Evolutionary conservation across 176 grass and related monocot genomes (phyloP), one percentile per base, ranked within the genome.

Genomic region (Typha latifolia): DNA sequence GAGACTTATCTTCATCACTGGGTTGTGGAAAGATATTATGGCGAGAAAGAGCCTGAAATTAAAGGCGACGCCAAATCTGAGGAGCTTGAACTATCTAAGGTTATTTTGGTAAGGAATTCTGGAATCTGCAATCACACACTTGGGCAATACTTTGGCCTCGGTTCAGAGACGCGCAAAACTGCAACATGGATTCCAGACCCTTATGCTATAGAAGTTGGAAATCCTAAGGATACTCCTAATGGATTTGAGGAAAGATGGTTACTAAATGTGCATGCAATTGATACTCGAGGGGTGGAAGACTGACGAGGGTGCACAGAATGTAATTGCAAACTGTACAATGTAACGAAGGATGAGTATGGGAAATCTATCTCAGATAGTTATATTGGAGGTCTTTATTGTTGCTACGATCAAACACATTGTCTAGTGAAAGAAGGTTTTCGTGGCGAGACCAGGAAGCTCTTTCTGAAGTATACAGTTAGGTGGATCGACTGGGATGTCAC

Each of bases 1-100:
- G 93, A 96, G 83, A 86, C 88, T 4, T 96, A 96, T 59, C 80
- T 96, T 47, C 93, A 96, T 70, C 92, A 96, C 71, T 96, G 92
- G 92, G 12, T 84, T n/a, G 69, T 84, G 19, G 69, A 50, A 2
- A 82, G 85, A 69, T 91, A 84, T 53, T 80, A 74, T 7, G 79
- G 64, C 21, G 0, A 37, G 0, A 70, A 51, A 32, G 70, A 49
- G 16, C n/a, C 0, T 48, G 34, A 37, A 37, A 8, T 34, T 34
- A 34, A 37, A 37, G 26, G 16, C 3, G 49, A 67, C 10, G 2
- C 12, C 2, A 56, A 16, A 1, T 2, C 37, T 0, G 65, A 68
- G 15, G 12, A 14, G 0, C 12, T 48, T 0, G 61, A 72, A 2
- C n/a, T 59, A 14, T 73, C 86, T 1, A 76, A 74, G 48, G 53